Base-by-base conservation (phyloP, 495 filamentous ascomycete species). In the Diplogelasinospora grovesii region DNA sequence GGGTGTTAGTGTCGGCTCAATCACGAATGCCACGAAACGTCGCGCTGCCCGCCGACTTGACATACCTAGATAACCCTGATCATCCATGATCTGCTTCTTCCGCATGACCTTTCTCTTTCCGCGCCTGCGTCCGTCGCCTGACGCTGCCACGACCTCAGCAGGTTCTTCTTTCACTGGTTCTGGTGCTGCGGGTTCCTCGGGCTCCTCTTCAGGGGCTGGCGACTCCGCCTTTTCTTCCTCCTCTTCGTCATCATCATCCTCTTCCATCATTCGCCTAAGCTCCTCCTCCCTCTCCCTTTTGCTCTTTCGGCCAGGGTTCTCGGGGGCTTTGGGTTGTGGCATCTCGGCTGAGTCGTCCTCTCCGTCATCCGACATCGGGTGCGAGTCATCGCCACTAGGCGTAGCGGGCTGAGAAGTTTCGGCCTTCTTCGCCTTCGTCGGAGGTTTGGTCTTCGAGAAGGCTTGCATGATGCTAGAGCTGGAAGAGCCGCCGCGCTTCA, bases 41-140 rank as follows among this genome's bases (percentile, higher is more conserved):
- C 3, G 1, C 11, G 14, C 0, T n/a, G n/a, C n/a, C n/a, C n/a
- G n/a, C n/a, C n/a, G n/a, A 22, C n/a, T n/a, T n/a, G 33, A 69
- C 79, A 48, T 71, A 90, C 87, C 86, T 10, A 98, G 68, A 59
- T 95, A 98, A 26, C 92, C 90, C 45, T 97, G 86, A 28, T 89
- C 86, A 55, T 98, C 93, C 69, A 89, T 86, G 35, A 83, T 69
- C 28, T 82, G 89, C 69, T 83, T 84, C 73, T 92, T 97, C 65
- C 85, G 89, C 73, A 83, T 88, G 8, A 97, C 73, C 53, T 82
- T 81, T 42, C 92, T 77, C 61, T 79, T 80, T 36, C 87, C 89
- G 43, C 90, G 74, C 22, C 86, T 72, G 39, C 88, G 76, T 8
- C 88, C 86, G 10, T 75, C 75, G 26, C 69, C 60, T 1, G 74